Base-by-base conservation (phyloP, 208 protist species). In the Wallacemonas rigidus region DNA sequence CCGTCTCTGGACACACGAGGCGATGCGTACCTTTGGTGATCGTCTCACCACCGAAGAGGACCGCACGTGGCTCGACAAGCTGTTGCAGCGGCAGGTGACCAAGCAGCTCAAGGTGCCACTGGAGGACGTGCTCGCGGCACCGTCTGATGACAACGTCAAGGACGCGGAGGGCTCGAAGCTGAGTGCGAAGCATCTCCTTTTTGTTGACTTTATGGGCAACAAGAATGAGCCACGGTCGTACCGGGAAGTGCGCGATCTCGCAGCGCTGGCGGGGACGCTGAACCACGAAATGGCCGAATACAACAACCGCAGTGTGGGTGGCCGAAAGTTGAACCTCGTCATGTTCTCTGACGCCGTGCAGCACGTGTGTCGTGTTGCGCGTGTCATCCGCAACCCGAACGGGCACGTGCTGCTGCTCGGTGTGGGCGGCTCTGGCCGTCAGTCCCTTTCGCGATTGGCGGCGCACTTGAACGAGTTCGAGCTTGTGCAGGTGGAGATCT, bases 331-430 rank as follows among this genome's bases (percentile, higher is more conserved):
- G 73, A 81, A 96, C 56, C 83, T 99, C 50, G 98, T 99, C 44
- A 95, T 99, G 85, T 99, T 99, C 88, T 73, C 96, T 38, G 97
- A 99, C 69, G 98, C 98, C 4, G 97, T 99, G 45, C 90, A 98
- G 67, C 98, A 99, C 83, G 90, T 99, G 36, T 95, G 92, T 73
- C 86, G 98, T 64, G 99, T 99, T 74, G 87, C 93, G 35, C 90
- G 98, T 47, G 95, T 98, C 58, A 92, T 99, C 69, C 77, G 98
- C 38, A 98, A 98, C 72, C 97, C 98, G 5, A 90, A 93, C 62
- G 98, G 98, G 9, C 98, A 99, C 77, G 92, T 95, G 36, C 82
- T 99, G 63, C 87, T 99, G 15, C 85, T 99, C 1, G 99, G 99
- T 64, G 97, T 99, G 15, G 98, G 98, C 56, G 99, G 99, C n/a